Base-by-base conservation (phyloP, 306 rosid genomes). In the Cucurbita maxima region DNA sequence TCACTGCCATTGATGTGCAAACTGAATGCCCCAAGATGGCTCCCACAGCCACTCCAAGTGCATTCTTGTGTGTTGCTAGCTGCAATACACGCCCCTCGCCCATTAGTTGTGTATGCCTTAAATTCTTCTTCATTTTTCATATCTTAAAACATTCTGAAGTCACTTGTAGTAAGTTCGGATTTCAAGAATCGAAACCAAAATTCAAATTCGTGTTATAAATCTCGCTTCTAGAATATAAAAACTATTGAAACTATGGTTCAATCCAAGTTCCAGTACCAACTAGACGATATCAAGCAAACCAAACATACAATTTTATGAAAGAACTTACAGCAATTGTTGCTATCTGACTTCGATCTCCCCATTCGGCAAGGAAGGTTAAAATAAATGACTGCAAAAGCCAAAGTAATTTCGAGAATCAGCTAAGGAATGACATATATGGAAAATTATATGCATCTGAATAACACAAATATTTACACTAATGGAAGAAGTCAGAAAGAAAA, bases 311-410 rank as follows among this genome's bases (percentile, higher is more conserved):
- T 13, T 20, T 6, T 22, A 60, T 55, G 18, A 22, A 45, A 45
- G 55, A 75, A 79, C 99, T 85, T 85, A 95, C 99, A 16, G 99
- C 99, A 77, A 95, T 95, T 54, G 99, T 95, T 0, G 99, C 99
- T 78, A 95, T 95, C 84, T 95, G 99, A 87, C 99, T 95, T 19
- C 97, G 99, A 78, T 95, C 99, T 5, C 99, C 99, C 99, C 99
- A 95, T 84, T 95, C 99, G 8, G 99, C 99, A 67, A 95, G 89
- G 81, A 95, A 95, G 54, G 99, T 95, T 75, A 95, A 82, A 77
- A 91, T 76, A 54, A 95, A 95, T 44, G 99, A 87, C 99, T 91
- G 90, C 87, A 82, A 3, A 76, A 66, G 20, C 58, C 50, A n/a
- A 73, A 72, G 44, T 78, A 1, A 14, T 16, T 9, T 4, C 40